phyloP scores from a whole-genome alignment of 2,329 filamentous ascomycete species.

The Calonectria hongkongensis region DNA sequence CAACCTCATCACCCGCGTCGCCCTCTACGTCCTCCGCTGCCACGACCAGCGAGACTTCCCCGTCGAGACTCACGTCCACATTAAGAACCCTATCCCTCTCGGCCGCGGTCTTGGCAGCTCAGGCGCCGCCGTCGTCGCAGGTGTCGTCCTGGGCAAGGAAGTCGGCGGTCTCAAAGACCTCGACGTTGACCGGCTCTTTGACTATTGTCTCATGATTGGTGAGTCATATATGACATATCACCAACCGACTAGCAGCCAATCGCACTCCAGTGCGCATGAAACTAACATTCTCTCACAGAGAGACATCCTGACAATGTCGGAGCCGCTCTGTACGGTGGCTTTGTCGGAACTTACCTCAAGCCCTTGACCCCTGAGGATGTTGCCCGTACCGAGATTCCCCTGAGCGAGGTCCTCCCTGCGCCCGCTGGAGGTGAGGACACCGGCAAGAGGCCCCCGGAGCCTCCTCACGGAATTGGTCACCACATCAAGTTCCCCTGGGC shows the following conservation, averaged over 20 bases:
- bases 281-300: slow-evolving; percentile 67
- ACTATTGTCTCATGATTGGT: slow-evolving; percentile 98
- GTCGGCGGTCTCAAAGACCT: slow-evolving; percentile 86
- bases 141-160: slow-evolving; percentile 93
- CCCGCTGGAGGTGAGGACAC: slow-evolving; percentile 95
- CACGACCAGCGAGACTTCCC: slow-evolving; percentile 92
- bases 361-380: slow-evolving; percentile 92
- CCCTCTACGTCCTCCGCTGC: slow-evolving; percentile 95
- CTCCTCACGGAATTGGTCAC: slow-evolving; percentile 94
- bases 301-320: slow-evolving; percentile 96
- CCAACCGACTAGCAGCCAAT: not conserved
- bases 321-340: slow-evolving; percentile 95
- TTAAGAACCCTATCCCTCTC: slow-evolving; percentile 95
- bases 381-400: slow-evolving; percentile 92
- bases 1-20: slow-evolving; percentile 95
- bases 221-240: slow-evolving; percentile 51
- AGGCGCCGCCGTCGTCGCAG: slow-evolving; percentile 94
- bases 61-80: slow-evolving; percentile 90
- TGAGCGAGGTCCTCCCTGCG: slow-evolving; percentile 93
- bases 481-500: slow-evolving; percentile 98
- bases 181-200: slow-evolving; percentile 87
- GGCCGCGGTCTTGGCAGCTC: slow-evolving; percentile 96
- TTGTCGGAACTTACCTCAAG: slow-evolving; percentile 97
- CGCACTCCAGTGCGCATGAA: not conserved
- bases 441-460: slow-evolving; percentile 88